Evolutionary conservation across 2,329 filamentous ascomycete genomes (phyloP).

Genomic region (Fusarium papillatum): DNA sequence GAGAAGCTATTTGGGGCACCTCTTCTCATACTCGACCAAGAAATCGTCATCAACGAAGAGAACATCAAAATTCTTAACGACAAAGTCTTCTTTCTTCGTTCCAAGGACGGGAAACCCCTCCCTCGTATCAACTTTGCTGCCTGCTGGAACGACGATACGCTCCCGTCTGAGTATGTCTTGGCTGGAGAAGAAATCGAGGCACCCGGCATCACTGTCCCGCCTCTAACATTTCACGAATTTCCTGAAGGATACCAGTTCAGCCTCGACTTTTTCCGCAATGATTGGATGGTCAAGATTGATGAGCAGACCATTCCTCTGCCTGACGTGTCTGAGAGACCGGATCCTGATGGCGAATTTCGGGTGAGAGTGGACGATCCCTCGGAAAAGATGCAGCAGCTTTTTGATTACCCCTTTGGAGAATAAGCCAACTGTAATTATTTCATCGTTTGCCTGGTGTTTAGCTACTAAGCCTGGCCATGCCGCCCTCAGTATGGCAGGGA

Average conservation of each 20-base stretch:
- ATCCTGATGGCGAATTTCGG: neutral
- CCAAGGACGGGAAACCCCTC: neutral
- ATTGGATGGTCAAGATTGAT: neutral
- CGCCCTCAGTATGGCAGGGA: neutral
- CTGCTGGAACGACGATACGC: neutral
- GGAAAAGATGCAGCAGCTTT: neutral
- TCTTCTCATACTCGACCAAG: neutral
- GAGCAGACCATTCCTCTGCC: neutral
- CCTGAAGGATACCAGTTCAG: neutral
- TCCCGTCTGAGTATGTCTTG: neutral
- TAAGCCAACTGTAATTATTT: neutral
- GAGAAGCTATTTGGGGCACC: neutral
- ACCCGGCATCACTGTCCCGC: neutral
- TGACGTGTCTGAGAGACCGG: neutral
- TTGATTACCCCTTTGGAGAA: neutral
- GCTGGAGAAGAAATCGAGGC: neutral
- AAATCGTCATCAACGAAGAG: neutral
- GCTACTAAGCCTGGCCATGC: neutral
- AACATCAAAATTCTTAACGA: neutral
- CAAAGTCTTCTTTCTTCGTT: neutral
- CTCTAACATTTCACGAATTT: neutral
- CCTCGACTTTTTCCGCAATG: neutral
- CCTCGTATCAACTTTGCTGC: neutral
- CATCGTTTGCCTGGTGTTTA: neutral
- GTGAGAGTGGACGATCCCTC: neutral